Evolutionary conservation across 805 yeast genomes (phyloP), one percentile per base, ranked within the genome.

Genomic region (Debaryomyces castellii): DNA sequence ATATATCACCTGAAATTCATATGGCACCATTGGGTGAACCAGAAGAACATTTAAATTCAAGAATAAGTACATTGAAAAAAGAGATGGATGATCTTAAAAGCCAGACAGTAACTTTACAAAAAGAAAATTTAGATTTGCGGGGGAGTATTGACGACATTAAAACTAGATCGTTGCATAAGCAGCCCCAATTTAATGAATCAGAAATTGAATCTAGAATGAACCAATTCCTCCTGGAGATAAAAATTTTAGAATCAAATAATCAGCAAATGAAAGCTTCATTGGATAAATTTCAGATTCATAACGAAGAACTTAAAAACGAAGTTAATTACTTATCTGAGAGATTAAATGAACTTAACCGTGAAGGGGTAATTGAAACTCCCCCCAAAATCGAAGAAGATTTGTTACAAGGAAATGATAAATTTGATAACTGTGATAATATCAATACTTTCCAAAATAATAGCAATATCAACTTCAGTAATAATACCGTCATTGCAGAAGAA

Each of bases 71-170:
- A 18, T 43, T 48, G 30, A 20, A 39, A 18, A 24, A 28, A n/a
- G 47, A 53, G 33, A 46, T 50, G 21, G 44, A 43, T 9, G 34
- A 44, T 27, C 46, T 55, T 25, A 50, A 38, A 20, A 33, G 41
- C 18, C 47, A 52, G 36, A 41, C 46, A 22, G 42, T 49, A 6
- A 44, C 39, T 12, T 36, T 49, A 22, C 38, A 40, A 23, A 25
- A 49, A 24, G 45, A 48, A 28, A 45, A 51, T 27, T 30, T 44
- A 30, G 28, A 39, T 20, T 44, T 52, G 27, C 44, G 43, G 33
- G 33, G 40, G 5, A 27, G 44, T 10, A 21, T 44, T n/a, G 39
- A 47, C 25, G 39, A 43, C 12, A 45, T 47, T 27, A 50, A 47
- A 39, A 39, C 30, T 8, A 39, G 39, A 28, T n/a, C 40, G 16